Base-by-base conservation (phyloP, 176 grass and related monocot species). In the Oryza australiensis region DNA sequence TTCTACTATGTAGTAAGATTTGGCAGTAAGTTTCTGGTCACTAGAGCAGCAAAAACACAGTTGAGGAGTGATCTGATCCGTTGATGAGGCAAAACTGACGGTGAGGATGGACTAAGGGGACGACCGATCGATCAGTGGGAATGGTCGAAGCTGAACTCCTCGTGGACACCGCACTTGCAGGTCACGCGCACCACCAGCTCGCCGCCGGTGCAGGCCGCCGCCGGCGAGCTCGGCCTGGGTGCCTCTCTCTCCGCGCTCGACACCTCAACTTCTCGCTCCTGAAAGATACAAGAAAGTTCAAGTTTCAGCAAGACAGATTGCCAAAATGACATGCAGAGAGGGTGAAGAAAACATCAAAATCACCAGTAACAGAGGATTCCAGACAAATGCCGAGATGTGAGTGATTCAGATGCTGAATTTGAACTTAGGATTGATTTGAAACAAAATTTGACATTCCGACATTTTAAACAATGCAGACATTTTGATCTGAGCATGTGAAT, bases 71-170 rank as follows among this genome's bases (percentile, higher is more conserved):
- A 62, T 81, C 67, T 70, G 33, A 81, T 71, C 67, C 2, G 23
- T 29, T 9, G 53, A 62, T 5, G 26, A 22, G 24, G 23, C 12
- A 40, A 82, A 65, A 74, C 60, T 64, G 22, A 73, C 26, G 80
- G 40, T 69, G 45, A 69, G 22, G 22, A 68, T 74, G 59, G 26
- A 24, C 7, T 53, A 28, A 28, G 1, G 12, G 38, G 63, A 40
- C n/a, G 63, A 40, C 29, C n/a, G 28, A 43, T 22, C 27, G 40
- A 74, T 83, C 62, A 83, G 40, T 11, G 40, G 30, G 60, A 42
- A 30, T 83, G 81, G 62, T 75, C 60, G 14, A 83, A 83, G 71
- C 29, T 66, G 71, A 83, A 75, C 62, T 83, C 81, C 62, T 53
- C 75, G 60, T 83, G 59, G 42, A 66, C 2, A 16, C 81, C 81